Evolutionary conservation across 164 flowering plant species (phyloP).

Genomic region (Liquidambar formosana): DNA sequence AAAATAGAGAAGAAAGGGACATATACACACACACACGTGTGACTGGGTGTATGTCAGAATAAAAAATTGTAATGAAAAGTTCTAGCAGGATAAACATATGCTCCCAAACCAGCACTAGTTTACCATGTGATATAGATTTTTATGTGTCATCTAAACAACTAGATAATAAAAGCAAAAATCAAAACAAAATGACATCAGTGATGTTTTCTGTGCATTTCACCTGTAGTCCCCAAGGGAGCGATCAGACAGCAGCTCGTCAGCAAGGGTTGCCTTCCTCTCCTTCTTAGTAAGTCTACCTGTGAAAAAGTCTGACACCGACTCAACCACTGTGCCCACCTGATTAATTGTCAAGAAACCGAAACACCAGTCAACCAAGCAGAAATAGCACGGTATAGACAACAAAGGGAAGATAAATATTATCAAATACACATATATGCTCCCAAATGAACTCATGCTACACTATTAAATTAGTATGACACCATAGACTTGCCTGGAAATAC

Average conservation of each 20-base stretch:
- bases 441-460: neutral
- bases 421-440: neutral
- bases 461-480: neutral
- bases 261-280: conserved; percentile 79
- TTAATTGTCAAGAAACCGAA: neutral
- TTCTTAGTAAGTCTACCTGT: conserved; percentile 78
- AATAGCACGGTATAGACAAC: neutral
- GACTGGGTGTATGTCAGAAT: too few relatives aligned
- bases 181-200: neutral
- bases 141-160: too few relatives aligned
- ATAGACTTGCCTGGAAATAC: conserved; percentile 73
- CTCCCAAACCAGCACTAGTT: too few relatives aligned
- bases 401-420: neutral
- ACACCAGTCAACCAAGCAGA: neutral
- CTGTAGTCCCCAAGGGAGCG: conserved; percentile 50
- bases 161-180: too few relatives aligned
- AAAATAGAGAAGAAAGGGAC: too few relatives aligned
- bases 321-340: conserved; percentile 86
- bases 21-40: too few relatives aligned
- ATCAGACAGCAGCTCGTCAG: conserved; percentile 85
- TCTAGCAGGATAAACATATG: too few relatives aligned
- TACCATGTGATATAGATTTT: too few relatives aligned
- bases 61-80: too few relatives aligned
- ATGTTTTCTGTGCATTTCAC: conserved; percentile 28
- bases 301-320: conserved; percentile 69